These are phyloP conservation scores for Acacia acuminata DNA, from an alignment of 306 rosid species.

Conservation along the genomic window DNA sequence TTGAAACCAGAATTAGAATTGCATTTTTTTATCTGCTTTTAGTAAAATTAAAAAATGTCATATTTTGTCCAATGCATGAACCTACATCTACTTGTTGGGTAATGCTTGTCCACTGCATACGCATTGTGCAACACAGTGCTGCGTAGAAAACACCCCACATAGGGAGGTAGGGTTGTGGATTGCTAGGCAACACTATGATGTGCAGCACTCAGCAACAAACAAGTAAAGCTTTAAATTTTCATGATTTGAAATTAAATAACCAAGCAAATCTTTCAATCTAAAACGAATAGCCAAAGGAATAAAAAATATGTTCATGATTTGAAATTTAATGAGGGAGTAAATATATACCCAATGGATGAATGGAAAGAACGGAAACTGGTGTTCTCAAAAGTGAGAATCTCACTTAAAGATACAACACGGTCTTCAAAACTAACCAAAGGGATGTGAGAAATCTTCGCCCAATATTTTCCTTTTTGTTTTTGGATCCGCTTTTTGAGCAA, in stretches of 20 bases:
- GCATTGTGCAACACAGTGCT: no score
- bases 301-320: background rate
- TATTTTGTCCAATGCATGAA: background rate
- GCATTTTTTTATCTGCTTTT: background rate
- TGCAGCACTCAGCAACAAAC: no score
- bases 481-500: background rate
- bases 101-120: background rate
- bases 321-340: background rate
- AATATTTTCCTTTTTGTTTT: background rate
- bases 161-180: background rate
- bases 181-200: background rate
- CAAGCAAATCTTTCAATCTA: background rate
- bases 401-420: background rate
- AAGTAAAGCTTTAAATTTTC: no score
- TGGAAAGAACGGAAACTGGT: background rate
- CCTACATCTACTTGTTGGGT: background rate
- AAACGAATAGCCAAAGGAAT: background rate
- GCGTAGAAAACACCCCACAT: background rate
- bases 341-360: background rate
- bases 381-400: background rate
- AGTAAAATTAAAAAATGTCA: background rate
- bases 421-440: background rate
- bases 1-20: background rate
- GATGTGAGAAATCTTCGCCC: conserved; percentile 3
- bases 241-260: background rate